These are phyloP conservation scores for Solanum arcanum DNA, from an alignment of 257 asterid species.

Conservation along the genomic window DNA sequence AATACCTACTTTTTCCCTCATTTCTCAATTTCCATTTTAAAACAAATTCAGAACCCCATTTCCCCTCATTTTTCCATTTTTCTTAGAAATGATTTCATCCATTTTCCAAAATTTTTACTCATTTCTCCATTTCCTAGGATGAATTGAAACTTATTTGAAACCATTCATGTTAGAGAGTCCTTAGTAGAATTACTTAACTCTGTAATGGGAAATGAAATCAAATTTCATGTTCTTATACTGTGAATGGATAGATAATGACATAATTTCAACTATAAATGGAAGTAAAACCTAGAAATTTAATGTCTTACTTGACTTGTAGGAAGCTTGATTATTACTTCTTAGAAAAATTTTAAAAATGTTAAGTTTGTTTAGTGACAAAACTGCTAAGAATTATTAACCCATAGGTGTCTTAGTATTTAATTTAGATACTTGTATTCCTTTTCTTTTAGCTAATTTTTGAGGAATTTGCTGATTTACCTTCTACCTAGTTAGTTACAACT, in stretches of 20 bases:
- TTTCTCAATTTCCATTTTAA: too few relatives aligned
- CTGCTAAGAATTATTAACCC: too few relatives aligned
- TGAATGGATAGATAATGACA: not conserved
- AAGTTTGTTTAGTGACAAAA: not conserved
- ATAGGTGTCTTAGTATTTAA: too few relatives aligned
- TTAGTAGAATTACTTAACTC: not conserved
- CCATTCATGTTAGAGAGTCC: not conserved
- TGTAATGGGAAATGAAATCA: not conserved
- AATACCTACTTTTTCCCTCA: too few relatives aligned
- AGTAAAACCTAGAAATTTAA: not conserved
- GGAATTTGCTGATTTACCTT: too few relatives aligned
- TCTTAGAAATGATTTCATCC: too few relatives aligned
- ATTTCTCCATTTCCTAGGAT: not conserved
- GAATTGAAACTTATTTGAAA: not conserved
- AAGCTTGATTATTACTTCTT: not conserved
- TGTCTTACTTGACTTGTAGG: not conserved
- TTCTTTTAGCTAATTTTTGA: too few relatives aligned
- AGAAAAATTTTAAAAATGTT: not conserved
- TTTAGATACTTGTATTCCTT: too few relatives aligned
- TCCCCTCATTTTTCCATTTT: too few relatives aligned
- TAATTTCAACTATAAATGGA: not conserved
- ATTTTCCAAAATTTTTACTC: too few relatives aligned
- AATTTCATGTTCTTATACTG: not conserved
- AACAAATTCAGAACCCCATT: too few relatives aligned
- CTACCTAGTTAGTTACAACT: too few relatives aligned